Base-by-base conservation (phyloP, 768 basidiomycete genomes). In the Leucosporidium scottii region DNA sequence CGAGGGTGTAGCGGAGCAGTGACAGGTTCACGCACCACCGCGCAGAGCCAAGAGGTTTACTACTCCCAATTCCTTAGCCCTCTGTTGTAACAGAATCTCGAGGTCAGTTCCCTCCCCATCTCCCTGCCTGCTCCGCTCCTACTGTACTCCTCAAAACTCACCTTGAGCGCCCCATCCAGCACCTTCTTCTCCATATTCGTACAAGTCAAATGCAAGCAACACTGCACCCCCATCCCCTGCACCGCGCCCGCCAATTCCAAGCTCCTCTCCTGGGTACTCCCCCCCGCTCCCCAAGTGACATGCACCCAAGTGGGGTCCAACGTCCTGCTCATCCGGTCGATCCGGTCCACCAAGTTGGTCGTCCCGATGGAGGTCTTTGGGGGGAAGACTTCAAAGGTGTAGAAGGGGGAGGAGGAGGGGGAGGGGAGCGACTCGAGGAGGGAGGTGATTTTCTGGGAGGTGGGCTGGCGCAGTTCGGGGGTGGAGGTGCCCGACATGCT, bases 101-200 rank as follows among this genome's bases (percentile, higher is more conserved):
- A 59, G 47, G 70, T 53, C 21, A 67, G 67, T 51, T 48, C 31
- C 18, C 59, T 44, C 4, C 15, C 3, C 53, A 2, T 1, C 27
- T 12, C 9, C 53, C 53, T 54, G 55, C 13, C 25, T 2, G 36
- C 57, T 59, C 59, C 25, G 25, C 25, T 59, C 59, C 15, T 34
- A 10, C n/a, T 13, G 23, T 10, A 59, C 49, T 55, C 25, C 13
- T 66, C 65, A 13, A 20, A 18, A 81, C 89, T 73, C 75, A 97
- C 94, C 77, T 83, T 80, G 55, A 99, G 80, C 39, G 94, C 93
- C 74, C 87, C 85, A 79, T 96, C 93, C 27, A 99, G 88, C 77
- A 98, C 97, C 78, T 90, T 87, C 76, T 83, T 83, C n/a, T 92
- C 91, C 92, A 99, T 96, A 80, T 94, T 96, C 59, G 96, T 98